A percentile compares a stretch with the other conserved stretches of the same genome.
phyloP scores from a whole-genome alignment of 495 filamentous ascomycete genomes.

The Neurospora sp. region DNA sequence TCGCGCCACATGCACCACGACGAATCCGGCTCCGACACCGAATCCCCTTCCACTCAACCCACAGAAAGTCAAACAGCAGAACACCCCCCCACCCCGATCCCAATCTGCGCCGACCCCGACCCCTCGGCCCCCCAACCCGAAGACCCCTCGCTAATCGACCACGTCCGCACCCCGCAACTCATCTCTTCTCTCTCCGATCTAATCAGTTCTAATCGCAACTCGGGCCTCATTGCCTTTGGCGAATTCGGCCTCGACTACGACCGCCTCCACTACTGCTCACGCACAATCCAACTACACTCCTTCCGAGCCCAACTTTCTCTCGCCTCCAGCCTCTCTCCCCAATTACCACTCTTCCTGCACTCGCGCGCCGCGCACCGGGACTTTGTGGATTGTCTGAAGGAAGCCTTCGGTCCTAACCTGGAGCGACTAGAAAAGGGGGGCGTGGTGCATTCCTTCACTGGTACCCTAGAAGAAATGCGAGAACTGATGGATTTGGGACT shows the following conservation, averaged over 20 bases:
- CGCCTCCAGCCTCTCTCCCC: slow-evolving; percentile 53
- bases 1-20: slow-evolving; percentile 44
- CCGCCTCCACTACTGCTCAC: slow-evolving; percentile 65
- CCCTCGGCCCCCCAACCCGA: slow-evolving; percentile 29
- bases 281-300: slow-evolving; percentile 70
- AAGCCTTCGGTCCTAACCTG: slow-evolving; percentile 32
- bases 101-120: slow-evolving; percentile 24
- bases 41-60: not conserved
- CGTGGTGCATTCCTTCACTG: slow-evolving; percentile 86
- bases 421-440: slow-evolving; percentile 57
- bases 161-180: slow-evolving; percentile 27
- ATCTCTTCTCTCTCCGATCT: slow-evolving; percentile 45
- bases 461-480: slow-evolving; percentile 71
- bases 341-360: slow-evolving; percentile 82
- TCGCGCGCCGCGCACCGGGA: slow-evolving; percentile 74
- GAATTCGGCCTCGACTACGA: slow-evolving; percentile 97
- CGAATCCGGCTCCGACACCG: slow-evolving; percentile 22
- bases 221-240: slow-evolving; percentile 62
- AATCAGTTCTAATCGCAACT: too few species aligned
- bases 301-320: slow-evolving; percentile 73
- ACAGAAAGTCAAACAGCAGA: slow-evolving; percentile 6
- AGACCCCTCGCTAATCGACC: slow-evolving; percentile 25
- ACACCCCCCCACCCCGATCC: slow-evolving; percentile 14
- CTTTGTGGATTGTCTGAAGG: slow-evolving; percentile 56
- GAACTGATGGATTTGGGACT: slow-evolving; percentile 64